Conservation (phyloP, 306 rosid genomes). For the Dalbergia cultrata region DNA sequence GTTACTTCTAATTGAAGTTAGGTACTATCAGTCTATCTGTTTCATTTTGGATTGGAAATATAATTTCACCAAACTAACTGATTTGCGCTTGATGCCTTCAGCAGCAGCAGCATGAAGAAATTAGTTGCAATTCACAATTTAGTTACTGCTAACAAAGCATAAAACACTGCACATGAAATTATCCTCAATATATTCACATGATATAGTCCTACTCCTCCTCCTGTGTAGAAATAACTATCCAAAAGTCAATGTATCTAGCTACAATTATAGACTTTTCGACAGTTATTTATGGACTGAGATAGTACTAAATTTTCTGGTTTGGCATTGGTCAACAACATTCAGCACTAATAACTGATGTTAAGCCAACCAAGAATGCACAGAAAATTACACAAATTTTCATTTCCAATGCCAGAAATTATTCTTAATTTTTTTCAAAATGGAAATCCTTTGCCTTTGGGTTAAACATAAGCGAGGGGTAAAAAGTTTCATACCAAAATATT, state of each 20-base stretch:
- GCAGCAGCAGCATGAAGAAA: background rate
- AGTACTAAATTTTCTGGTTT: background rate
- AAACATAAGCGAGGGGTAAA: too few relatives aligned
- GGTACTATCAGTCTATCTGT: background rate
- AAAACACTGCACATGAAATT: background rate
- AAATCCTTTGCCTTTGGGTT: too few relatives aligned
- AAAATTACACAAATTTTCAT: too few relatives aligned
- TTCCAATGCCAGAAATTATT: too few relatives aligned
- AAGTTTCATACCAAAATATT: too few relatives aligned
- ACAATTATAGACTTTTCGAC: too few relatives aligned
- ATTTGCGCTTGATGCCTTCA: background rate
- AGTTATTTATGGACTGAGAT: too few relatives aligned
- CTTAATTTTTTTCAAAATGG: too few relatives aligned
- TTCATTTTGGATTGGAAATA: background rate
- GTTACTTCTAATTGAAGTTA: background rate
- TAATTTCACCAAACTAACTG: background rate
- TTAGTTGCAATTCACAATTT: background rate
- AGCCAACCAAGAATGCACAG: background rate
- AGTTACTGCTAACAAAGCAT: background rate
- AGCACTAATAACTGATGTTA: background rate
- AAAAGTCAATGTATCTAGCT: too few relatives aligned
- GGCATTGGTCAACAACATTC: background rate
- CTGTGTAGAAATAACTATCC: too few relatives aligned
- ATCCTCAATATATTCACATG: background rate
- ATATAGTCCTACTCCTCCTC: too few relatives aligned